Conservation (phyloP, 352 stramenopile species). For the Phytophthora macrochlamydospora region DNA sequence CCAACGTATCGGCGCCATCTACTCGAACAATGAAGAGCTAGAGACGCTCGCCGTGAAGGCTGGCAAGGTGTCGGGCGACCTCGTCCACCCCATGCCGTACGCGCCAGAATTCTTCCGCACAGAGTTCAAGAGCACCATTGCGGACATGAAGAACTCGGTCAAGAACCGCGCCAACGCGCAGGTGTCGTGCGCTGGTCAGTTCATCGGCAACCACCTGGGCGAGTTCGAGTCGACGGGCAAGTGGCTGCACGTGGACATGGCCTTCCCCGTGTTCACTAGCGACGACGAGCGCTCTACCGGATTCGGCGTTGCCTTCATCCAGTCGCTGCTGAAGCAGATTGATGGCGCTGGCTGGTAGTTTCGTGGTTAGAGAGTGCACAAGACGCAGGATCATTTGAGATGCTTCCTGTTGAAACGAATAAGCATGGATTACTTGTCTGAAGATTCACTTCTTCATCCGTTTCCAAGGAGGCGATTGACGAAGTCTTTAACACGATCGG, state of each 20-base stretch:
- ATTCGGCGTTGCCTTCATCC: conserved; percentile 93
- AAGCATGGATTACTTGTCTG: no score
- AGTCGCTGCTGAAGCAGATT: conserved; percentile 70
- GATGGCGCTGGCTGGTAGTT: conserved; percentile 56
- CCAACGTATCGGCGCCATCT: conserved; percentile 91
- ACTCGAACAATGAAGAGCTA: conserved; percentile 90
- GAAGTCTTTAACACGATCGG: no score
- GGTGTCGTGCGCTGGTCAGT: conserved; percentile 94
- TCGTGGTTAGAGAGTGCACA: no score
- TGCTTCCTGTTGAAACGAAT: no score
- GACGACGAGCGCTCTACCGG: conserved; percentile 90
- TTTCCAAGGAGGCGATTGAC: no score
- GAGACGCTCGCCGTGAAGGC: conserved; percentile 81
- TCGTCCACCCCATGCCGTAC: conserved; percentile 94
- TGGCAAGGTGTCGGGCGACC: conserved; percentile 90
- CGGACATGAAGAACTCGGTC: conserved; percentile 98
- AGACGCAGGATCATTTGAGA: no score
- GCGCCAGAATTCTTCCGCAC: conserved; percentile 91
- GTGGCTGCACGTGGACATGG: conserved; percentile 98
- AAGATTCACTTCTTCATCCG: no score
- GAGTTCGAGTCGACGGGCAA: conserved; percentile 77
- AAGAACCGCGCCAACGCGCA: conserved; percentile 93
- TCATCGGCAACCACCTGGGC: conserved; percentile 94
- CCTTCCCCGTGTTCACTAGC: conserved; percentile 78
- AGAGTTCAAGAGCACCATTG: conserved; percentile 93